These are phyloP conservation scores for Themeda triandra DNA, from an alignment of 176 grass and related monocot genomes.

Conservation along the genomic window DNA sequence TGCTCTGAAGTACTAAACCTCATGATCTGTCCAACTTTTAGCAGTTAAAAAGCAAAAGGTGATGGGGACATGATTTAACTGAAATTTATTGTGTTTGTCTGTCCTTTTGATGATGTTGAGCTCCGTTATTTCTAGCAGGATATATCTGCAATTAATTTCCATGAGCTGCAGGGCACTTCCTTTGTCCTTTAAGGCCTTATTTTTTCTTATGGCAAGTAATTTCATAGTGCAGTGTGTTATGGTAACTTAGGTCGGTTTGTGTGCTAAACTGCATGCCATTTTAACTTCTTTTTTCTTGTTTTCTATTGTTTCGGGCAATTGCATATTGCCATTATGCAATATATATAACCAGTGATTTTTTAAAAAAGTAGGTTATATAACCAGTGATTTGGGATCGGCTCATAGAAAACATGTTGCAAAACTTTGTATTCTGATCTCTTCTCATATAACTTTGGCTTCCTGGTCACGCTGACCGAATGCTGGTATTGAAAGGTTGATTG, in stretches of 20 bases:
- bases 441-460: not conserved
- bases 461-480: not conserved
- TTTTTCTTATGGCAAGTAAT: not conserved
- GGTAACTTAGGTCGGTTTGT: not conserved
- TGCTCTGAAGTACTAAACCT: not conserved
- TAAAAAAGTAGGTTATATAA: not conserved
- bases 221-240: not conserved
- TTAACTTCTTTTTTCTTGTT: not conserved
- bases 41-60: conserved; percentile 33
- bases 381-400: not conserved
- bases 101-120: conserved; percentile 15
- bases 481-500: not conserved
- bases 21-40: conserved; percentile 28
- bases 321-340: not conserved
- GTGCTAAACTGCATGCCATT: not conserved
- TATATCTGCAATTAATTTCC: not conserved
- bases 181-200: not conserved
- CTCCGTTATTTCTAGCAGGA: not conserved
- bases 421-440: not conserved
- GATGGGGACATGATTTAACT: conserved; percentile 1
- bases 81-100: conserved; percentile 2
- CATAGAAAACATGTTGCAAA: not conserved
- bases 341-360: not conserved
- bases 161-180: not conserved
- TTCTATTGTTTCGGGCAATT: not conserved